phyloP scores from a whole-genome alignment of 192 early-diverging fungal genomes.

The Powellomyces hirtus region DNA sequence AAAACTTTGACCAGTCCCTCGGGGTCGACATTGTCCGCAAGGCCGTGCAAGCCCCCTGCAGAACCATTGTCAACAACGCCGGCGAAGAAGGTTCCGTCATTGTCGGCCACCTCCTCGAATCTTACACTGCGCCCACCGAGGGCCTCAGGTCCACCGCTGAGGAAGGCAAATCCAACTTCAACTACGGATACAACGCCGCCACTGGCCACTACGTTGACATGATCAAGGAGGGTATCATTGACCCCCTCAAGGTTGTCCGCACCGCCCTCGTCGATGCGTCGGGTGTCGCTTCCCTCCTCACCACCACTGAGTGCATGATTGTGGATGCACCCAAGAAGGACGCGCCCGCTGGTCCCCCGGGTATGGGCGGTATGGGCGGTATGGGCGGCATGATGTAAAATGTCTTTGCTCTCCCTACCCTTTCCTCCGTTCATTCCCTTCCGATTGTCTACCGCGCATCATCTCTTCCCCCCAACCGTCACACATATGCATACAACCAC shows the following conservation, averaged over 20 bases:
- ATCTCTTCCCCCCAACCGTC: no score
- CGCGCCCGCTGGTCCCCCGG: slow-evolving; percentile 54
- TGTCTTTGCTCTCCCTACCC: no score
- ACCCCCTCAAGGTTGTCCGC: slow-evolving; percentile 99
- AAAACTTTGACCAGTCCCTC: slow-evolving; percentile 99
- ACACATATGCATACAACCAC: no score
- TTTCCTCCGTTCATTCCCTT: no score
- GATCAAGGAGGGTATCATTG: slow-evolving; percentile 96
- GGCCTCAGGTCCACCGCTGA: slow-evolving; percentile 23
- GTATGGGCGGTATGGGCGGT: slow-evolving; percentile 68
- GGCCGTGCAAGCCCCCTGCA: slow-evolving; percentile 89
- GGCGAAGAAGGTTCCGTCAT: slow-evolving; percentile 96
- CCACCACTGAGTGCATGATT: slow-evolving; percentile 98
- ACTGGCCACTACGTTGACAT: slow-evolving; percentile 92
- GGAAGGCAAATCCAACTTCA: slow-evolving; percentile 59
- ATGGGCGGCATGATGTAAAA: slow-evolving; percentile 68
- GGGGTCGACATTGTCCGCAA: slow-evolving; percentile 95
- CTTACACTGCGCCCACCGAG: slow-evolving; percentile 46
- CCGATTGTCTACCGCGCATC: no score
- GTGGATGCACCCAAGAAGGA: slow-evolving; percentile 87
- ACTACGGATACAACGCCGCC: slow-evolving; percentile 93
- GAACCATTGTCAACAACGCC: slow-evolving; percentile 96
- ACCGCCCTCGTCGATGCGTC: slow-evolving; percentile 96
- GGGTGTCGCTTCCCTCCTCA: slow-evolving; percentile 94
- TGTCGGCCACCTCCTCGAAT: slow-evolving; percentile 91